A percentile compares a stretch with the other conserved stretches of the same genome.
Evolutionary conservation across 768 basidiomycete genomes (phyloP).

Genomic region (Dentipellis sp.): DNA sequence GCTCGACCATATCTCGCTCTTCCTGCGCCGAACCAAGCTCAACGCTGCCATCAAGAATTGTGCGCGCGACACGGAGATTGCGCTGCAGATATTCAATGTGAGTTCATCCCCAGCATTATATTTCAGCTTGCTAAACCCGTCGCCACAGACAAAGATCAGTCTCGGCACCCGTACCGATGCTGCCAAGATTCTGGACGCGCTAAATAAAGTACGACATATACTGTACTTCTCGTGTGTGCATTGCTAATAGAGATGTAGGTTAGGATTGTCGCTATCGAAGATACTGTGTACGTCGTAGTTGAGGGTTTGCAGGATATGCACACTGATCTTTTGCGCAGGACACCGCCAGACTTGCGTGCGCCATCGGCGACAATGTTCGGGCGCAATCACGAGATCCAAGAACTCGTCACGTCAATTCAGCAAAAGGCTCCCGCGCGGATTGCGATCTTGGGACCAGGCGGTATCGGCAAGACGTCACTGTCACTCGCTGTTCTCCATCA

Average conservation of each 20-base stretch:
- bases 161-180: neutral
- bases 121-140: neutral
- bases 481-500: conserved; percentile 1
- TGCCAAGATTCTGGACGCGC: neutral
- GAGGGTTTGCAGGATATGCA: neutral
- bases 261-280: neutral
- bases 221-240: neutral
- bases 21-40: neutral
- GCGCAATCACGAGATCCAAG: neutral
- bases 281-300: neutral
- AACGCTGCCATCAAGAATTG: neutral
- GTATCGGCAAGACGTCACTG: conserved; percentile 10
- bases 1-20: neutral
- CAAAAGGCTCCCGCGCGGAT: conserved; percentile 4
- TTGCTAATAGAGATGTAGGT: neutral
- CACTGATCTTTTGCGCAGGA: neutral
- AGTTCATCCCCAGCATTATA: neutral
- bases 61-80: neutral
- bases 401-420: neutral
- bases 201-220: neutral
- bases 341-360: neutral
- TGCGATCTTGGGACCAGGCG: conserved; percentile 15
- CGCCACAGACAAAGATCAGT: neutral
- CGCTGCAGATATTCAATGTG: neutral
- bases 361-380: neutral